Base-by-base conservation (phyloP, 139 green algal genomes). In the Chlorokybus atmophyticus region DNA sequence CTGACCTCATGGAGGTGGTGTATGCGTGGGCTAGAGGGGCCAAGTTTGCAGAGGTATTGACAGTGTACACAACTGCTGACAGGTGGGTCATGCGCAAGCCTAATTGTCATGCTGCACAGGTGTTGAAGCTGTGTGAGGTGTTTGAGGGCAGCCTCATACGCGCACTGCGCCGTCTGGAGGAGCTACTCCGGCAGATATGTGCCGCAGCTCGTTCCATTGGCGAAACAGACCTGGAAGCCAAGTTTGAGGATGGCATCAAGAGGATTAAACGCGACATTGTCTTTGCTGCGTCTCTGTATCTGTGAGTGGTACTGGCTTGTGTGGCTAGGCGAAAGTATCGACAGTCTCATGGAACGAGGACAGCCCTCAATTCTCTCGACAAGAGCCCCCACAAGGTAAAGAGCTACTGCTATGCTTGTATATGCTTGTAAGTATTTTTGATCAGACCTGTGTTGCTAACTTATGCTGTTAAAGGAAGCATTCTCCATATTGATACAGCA, bases 81-180 rank as follows among this genome's bases (percentile, higher is more conserved):
- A n/a, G n/a, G n/a, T n/a, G n/a, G n/a, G 41, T 5, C 4, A 14
- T 21, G 10, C 52, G 10, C 7, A 44, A 14, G 14, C 38, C 14
- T 17, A 17, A 44, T 17, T 17, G 38, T 44, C 38, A 44, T 44
- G 3, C 38, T 49, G 4, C 44, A 7, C 28, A 61, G 7, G 50
- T 66, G 7, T 50, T 63, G 3, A 44, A 74, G 31, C 64, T 77
- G 63, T 84, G 84, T 19, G 85, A 93, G 51, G 70, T 94, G 0
- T 96, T 93, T 63, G 91, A 97, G 68, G 91, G 91, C 26, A 82
- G 55, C 54, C 77, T 96, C 55, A 82, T 97, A 10, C 74, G 90
- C 1, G 83, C 75, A 3, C 74, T 83, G 23, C 71, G 90, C 19
- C 67, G 90, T 1, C 58, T 97, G 42, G 82, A 95, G 53, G 90